Percentiles rank a stretch among this genome's conserved stretches.
phyloP scores from a whole-genome alignment of 176 grass and related monocot species.

The Thalia dealbata region DNA sequence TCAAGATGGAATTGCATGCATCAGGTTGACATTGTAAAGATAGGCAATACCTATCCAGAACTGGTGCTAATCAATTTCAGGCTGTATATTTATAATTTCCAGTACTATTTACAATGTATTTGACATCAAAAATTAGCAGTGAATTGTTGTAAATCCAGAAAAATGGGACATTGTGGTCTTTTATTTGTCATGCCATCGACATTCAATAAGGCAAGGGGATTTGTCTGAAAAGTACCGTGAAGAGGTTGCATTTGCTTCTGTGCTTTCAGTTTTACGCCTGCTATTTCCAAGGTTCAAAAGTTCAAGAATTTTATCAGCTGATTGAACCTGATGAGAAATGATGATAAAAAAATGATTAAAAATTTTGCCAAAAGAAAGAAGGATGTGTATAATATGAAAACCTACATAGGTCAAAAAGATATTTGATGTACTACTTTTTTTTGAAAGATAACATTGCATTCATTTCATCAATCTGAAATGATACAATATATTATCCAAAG shows the following conservation, averaged over 20 bases:
- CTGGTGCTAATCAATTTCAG: neutral
- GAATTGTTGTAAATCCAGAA: constrained; percentile 4
- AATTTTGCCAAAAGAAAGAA: neutral
- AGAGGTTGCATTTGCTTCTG: constrained; percentile 88
- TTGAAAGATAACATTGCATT: too few species aligned
- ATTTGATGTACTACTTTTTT: too few species aligned
- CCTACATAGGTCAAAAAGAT: neutral
- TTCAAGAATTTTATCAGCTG: constrained; percentile 97
- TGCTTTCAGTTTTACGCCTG: constrained; percentile 95
- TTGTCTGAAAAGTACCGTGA: constrained; percentile 51
- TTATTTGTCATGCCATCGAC: too few species aligned
- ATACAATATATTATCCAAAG: too few species aligned
- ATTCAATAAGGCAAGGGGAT: neutral
- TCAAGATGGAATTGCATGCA: neutral
- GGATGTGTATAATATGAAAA: neutral
- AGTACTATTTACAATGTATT: neutral
- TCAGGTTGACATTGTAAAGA: neutral
- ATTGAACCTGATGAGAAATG: constrained; percentile 57
- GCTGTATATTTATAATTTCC: neutral
- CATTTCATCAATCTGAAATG: too few species aligned
- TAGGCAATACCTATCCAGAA: neutral
- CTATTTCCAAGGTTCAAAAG: constrained; percentile 93
- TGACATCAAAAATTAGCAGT: neutral
- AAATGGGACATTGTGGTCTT: neutral
- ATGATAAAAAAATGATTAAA: neutral